Evolutionary conservation across 177 flowering plant species (phyloP).

Genomic region (Telopea speciosissima): DNA sequence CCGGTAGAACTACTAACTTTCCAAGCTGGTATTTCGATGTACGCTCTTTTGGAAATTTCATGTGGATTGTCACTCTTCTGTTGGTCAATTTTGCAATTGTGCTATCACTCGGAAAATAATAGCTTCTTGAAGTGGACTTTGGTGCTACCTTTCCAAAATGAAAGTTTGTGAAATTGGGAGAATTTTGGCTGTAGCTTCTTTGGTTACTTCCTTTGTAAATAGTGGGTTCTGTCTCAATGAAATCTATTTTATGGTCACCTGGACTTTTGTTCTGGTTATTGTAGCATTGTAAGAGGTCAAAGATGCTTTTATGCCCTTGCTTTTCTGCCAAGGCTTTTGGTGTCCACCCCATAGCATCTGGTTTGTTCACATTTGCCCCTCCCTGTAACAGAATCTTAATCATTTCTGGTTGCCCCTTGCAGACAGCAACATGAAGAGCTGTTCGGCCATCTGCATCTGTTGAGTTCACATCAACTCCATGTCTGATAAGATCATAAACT

Average conservation of each 20-base stretch:
- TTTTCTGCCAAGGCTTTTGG: slow-evolving; percentile 38
- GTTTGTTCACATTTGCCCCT: slow-evolving; percentile 38
- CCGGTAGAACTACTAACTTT: slow-evolving; percentile 70
- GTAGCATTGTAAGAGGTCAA: slow-evolving; percentile 27
- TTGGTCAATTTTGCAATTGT: slow-evolving; percentile 16
- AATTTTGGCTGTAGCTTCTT: slow-evolving; percentile 13
- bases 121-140: not conserved
- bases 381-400: slow-evolving; percentile 33
- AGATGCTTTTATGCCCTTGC: slow-evolving; percentile 31
- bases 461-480: slow-evolving; percentile 17
- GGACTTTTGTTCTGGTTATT: slow-evolving; percentile 21
- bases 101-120: slow-evolving; percentile 12
- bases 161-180: not conserved
- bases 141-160: not conserved
- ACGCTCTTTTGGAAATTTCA: slow-evolving; percentile 24
- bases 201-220: slow-evolving; percentile 9
- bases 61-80: slow-evolving; percentile 72
- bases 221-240: slow-evolving; percentile 21
- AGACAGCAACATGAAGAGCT: slow-evolving; percentile 37
- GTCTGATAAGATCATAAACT: slow-evolving; percentile 5
- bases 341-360: slow-evolving; percentile 39
- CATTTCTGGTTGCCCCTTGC: slow-evolving; percentile 37
- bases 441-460: slow-evolving; percentile 28
- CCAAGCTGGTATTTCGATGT: slow-evolving; percentile 30
- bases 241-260: slow-evolving; percentile 30